phyloP scores from a whole-genome alignment of 75 land plant species.

The Pinus tabuliformis region DNA sequence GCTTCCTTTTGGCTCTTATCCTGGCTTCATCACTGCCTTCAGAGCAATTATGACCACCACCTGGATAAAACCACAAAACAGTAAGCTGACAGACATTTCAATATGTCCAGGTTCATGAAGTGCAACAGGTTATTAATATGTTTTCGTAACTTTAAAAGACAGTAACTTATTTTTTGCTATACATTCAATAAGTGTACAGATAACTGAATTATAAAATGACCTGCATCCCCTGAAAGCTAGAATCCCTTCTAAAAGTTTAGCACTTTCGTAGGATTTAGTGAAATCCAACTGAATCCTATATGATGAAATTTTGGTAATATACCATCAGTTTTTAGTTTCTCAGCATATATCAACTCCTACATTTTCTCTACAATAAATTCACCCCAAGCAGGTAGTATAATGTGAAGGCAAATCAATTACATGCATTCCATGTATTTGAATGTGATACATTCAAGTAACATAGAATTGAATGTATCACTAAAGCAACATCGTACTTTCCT shows the following conservation, averaged over 20 bases:
- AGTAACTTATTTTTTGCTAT: not conserved
- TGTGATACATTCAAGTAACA: too few relatives aligned
- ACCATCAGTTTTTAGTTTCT: not conserved
- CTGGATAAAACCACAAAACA: slow-evolving; percentile 23
- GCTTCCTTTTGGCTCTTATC: slow-evolving; percentile 52
- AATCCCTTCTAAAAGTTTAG: not conserved
- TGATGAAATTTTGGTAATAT: not conserved
- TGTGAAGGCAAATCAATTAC: not conserved
- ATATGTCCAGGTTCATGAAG: not conserved
- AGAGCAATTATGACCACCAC: slow-evolving; percentile 89
- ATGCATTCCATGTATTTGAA: too few relatives aligned
- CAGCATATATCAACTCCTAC: too few relatives aligned
- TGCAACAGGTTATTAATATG: not conserved
- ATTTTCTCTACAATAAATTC: not conserved
- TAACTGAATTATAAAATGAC: not conserved
- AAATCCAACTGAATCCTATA: not conserved
- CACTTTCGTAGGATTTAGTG: not conserved
- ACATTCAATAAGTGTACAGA: too few relatives aligned
- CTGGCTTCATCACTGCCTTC: slow-evolving; percentile 74
- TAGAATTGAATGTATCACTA: too few relatives aligned
- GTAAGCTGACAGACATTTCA: not conserved
- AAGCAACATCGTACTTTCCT: not conserved
- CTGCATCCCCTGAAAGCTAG: not conserved
- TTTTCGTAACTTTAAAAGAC: not conserved
- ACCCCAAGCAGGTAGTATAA: not conserved